Percentiles rank a stretch among this genome's conserved stretches.
Conservation (phyloP, 1,284 basidiomycete genomes). For the Crepidotus sp. region DNA sequence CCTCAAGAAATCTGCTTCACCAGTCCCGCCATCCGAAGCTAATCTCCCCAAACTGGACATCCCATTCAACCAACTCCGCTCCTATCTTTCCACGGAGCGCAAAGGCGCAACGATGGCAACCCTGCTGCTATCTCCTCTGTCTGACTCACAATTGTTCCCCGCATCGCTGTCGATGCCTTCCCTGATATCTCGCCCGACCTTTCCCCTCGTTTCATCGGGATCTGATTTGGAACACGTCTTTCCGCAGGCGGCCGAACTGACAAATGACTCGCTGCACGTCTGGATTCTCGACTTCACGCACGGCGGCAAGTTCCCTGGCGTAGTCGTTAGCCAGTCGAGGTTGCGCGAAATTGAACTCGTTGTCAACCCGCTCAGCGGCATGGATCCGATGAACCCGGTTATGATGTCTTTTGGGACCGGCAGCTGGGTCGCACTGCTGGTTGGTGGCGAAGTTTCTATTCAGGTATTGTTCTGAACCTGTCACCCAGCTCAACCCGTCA, state of each 20-base stretch:
- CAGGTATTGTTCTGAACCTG: neutral
- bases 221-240: constrained; percentile 42
- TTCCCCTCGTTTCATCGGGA: constrained; percentile 34
- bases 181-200: constrained; percentile 37
- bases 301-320: constrained; percentile 40
- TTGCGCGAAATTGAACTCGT: constrained; percentile 60
- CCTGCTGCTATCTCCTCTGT: constrained; percentile 39
- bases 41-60: constrained; percentile 43
- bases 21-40: constrained; percentile 18
- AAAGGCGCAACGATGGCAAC: constrained; percentile 50
- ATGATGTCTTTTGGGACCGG: constrained; percentile 44
- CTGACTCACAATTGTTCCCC: constrained; percentile 31
- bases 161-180: constrained; percentile 35
- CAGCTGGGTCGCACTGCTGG: constrained; percentile 67
- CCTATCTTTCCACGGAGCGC: constrained; percentile 31
- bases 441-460: constrained; percentile 25
- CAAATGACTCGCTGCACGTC: constrained; percentile 20
- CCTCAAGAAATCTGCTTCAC: constrained; percentile 36
- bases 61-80: constrained; percentile 38
- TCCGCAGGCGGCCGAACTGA: constrained; percentile 31
- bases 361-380: constrained; percentile 46
- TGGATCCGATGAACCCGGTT: constrained; percentile 31
- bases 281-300: constrained; percentile 70
- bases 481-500: constrained; percentile 37
- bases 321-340: constrained; percentile 62